Conservation (phyloP, 2,329 filamentous ascomycete genomes). For the Colletotrichum spaethianum region DNA sequence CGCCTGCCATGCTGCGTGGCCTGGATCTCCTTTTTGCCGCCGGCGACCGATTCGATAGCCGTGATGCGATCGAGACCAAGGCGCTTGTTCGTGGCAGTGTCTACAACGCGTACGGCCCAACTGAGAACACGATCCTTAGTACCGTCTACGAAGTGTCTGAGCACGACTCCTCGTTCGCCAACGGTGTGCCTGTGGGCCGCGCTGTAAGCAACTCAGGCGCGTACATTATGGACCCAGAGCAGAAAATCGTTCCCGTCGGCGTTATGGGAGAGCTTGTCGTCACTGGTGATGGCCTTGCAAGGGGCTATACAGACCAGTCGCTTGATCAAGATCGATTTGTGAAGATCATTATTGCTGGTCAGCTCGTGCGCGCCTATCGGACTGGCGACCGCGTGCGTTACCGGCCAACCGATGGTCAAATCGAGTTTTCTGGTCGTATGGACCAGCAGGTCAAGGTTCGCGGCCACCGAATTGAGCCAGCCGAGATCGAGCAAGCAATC, state of each 20-base stretch:
- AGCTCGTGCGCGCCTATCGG: conserved; percentile 42
- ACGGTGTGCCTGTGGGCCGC: background rate
- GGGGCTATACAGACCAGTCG: conserved; percentile 29
- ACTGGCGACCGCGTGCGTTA: conserved; percentile 44
- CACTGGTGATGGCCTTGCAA: conserved; percentile 5
- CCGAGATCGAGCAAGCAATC: conserved; percentile 12
- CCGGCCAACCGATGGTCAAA: conserved; percentile 42
- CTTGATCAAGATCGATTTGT: conserved; percentile 42
- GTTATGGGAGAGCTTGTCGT: conserved; percentile 19
- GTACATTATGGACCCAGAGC: background rate
- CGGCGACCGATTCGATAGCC: conserved; percentile 2
- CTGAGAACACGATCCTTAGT: background rate
- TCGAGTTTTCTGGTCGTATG: conserved; percentile 6
- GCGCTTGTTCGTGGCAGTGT: background rate
- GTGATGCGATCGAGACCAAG: background rate
- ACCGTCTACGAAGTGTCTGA: conserved; percentile 1
- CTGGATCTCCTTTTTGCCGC: background rate
- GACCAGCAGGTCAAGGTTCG: conserved; percentile 13
- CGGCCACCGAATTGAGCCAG: conserved; percentile 9
- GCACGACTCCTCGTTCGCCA: background rate
- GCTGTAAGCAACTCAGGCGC: conserved; percentile 11
- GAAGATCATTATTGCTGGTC: conserved; percentile 13
- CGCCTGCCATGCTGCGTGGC: background rate
- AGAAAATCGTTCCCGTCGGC: background rate
- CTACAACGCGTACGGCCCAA: conserved; percentile 15